These are phyloP conservation scores for Cyberlindnera euphorbiae DNA, from an alignment of 805 yeast genomes.

Conservation along the genomic window DNA sequence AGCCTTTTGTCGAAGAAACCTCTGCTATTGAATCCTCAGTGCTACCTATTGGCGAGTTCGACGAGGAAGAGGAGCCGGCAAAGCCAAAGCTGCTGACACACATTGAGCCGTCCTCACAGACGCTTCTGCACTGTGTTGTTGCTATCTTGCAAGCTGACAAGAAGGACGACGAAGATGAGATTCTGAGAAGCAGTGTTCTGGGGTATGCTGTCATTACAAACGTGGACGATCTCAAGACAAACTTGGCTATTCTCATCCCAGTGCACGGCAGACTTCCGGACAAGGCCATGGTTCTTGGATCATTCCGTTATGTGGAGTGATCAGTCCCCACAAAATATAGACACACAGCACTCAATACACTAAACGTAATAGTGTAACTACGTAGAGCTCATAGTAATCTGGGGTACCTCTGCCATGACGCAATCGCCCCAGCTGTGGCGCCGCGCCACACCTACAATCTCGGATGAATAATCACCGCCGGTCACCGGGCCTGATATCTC, in stretches of 20 bases:
- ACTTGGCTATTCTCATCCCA: conserved; percentile 71
- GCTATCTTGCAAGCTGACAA: conserved; percentile 54
- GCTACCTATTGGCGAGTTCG: conserved; percentile 24
- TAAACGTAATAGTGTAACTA: too few species aligned
- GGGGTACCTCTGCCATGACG: too few species aligned
- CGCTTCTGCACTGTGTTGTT: conserved; percentile 70
- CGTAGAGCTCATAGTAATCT: too few species aligned
- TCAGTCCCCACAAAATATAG: too few species aligned
- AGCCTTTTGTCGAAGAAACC: conserved; percentile 35
- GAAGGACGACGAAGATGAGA: conserved; percentile 41
- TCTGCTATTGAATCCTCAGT: conserved; percentile 20
- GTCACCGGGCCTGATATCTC: too few species aligned
- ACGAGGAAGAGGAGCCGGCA: conserved; percentile 23
- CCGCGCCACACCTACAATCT: too few species aligned
- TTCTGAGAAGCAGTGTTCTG: conserved; percentile 53
- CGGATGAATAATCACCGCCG: too few species aligned
- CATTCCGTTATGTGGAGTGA: conserved; percentile 77
- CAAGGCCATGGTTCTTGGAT: conserved; percentile 68
- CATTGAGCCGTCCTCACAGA: conserved; percentile 45
- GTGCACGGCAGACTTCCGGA: conserved; percentile 84
- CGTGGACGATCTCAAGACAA: conserved; percentile 70
- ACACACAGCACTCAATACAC: too few species aligned
- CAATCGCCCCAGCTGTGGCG: too few species aligned
- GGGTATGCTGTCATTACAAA: conserved; percentile 62
- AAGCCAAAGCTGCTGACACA: conserved; percentile 24